Conservation (phyloP, 257 asterid genomes). For the Verbena officinalis region DNA sequence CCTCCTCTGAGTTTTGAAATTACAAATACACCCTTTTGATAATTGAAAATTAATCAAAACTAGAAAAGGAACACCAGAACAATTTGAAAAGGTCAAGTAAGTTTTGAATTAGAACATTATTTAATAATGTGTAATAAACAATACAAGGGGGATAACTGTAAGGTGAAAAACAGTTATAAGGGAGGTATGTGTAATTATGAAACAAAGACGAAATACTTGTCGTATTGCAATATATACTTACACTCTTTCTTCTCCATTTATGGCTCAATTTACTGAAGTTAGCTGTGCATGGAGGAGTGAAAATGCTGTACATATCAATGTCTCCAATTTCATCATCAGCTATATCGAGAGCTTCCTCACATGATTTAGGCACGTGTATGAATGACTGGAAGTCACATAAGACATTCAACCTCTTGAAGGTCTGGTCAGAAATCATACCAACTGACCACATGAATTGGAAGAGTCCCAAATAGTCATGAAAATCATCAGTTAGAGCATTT, state of each 20-base stretch:
- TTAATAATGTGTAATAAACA: no score
- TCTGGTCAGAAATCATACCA: slow-evolving; percentile 95
- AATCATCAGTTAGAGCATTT: slow-evolving; percentile 89
- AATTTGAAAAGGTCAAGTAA: no score
- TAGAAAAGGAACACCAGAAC: no score
- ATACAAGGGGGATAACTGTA: no score
- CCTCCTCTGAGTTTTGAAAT: no score
- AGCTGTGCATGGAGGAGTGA: slow-evolving; percentile 84
- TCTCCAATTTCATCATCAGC: slow-evolving; percentile 79
- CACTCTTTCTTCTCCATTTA: slow-evolving; percentile 50
- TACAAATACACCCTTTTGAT: no score
- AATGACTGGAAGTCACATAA: slow-evolving; percentile 62
- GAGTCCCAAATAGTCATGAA: slow-evolving; percentile 78
- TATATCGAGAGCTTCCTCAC: slow-evolving; percentile 52
- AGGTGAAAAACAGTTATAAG: no score
- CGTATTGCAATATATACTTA: slow-evolving; percentile 32
- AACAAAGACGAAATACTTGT: no score
- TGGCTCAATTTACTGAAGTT: slow-evolving; percentile 47
- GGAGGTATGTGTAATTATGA: no score
- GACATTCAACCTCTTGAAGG: slow-evolving; percentile 70
- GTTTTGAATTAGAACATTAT: no score
- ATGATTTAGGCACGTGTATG: slow-evolving; percentile 47
- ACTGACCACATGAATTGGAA: slow-evolving; percentile 87
- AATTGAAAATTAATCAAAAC: no score
- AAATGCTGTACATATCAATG: slow-evolving; percentile 88